These are phyloP conservation scores for Selenicereus undatus DNA, from an alignment of 148 eudicot genomes.

Conservation along the genomic window DNA sequence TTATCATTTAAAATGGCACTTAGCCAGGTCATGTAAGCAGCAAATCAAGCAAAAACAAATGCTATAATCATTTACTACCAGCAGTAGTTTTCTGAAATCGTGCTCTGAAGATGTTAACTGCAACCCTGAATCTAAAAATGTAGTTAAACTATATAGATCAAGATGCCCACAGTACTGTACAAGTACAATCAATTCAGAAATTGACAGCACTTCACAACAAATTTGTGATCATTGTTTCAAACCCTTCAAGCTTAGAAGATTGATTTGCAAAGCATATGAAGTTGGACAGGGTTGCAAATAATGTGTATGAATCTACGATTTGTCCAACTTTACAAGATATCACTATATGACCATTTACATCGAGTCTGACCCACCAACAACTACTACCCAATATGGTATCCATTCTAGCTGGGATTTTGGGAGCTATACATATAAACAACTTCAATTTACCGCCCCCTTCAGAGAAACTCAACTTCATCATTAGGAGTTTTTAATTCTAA, in stretches of 20 bases:
- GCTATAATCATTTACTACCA: conserved; percentile 12
- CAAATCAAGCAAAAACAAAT: conserved; percentile 4
- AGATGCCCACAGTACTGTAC: too few relatives aligned
- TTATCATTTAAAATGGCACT: conserved; percentile 22
- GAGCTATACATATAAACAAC: neutral
- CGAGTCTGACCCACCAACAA: neutral
- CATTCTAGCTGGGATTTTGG: neutral
- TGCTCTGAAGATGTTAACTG: neutral
- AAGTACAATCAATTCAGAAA: too few relatives aligned
- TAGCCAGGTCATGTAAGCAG: neutral
- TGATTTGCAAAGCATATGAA: too few relatives aligned
- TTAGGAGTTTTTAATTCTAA: neutral
- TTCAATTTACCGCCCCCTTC: neutral
- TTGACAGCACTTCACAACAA: too few relatives aligned
- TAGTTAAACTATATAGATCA: too few relatives aligned
- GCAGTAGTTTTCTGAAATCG: neutral
- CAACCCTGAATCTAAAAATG: neutral
- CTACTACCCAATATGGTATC: neutral
- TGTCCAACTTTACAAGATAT: too few relatives aligned
- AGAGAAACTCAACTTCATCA: neutral
- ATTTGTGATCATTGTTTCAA: too few relatives aligned
- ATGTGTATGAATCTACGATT: too few relatives aligned
- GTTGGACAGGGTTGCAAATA: too few relatives aligned
- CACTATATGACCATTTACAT: neutral
- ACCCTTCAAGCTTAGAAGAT: too few relatives aligned